These are phyloP conservation scores for Oryza coarctata DNA, from an alignment of 176 grass and related monocot genomes.

Conservation along the genomic window DNA sequence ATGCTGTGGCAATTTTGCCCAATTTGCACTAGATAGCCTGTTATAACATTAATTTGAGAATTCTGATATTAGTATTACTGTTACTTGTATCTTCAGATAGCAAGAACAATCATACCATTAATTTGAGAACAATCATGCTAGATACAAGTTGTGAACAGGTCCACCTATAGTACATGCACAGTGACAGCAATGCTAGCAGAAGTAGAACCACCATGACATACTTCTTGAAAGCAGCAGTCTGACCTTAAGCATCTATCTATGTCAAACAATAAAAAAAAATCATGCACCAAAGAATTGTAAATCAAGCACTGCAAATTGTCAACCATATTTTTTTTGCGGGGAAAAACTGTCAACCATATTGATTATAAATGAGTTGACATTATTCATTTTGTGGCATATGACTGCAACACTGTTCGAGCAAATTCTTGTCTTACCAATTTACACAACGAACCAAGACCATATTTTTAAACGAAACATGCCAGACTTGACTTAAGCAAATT, in stretches of 20 bases:
- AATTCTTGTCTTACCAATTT: not conserved
- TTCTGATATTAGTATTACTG: not conserved
- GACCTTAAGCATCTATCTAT: not conserved
- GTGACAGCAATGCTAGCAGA: not conserved
- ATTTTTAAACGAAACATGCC: too few species aligned
- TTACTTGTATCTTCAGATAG: not conserved
- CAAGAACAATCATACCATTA: not conserved
- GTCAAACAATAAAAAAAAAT: not conserved
- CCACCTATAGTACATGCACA: not conserved
- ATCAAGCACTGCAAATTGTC: not conserved
- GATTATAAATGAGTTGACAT: slow-evolving; percentile 26
- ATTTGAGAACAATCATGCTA: too few species aligned
- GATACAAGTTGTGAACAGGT: not conserved
- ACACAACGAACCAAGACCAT: not conserved
- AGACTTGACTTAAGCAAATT: not conserved
- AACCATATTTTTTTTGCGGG: not conserved
- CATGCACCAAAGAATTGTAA: not conserved
- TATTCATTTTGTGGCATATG: not conserved
- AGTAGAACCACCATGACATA: not conserved
- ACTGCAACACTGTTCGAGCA: not conserved
- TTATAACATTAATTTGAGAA: not conserved
- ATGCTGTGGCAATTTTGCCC: too few species aligned
- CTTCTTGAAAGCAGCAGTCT: not conserved
- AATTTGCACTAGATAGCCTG: not conserved
- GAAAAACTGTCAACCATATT: not conserved